A percentile compares a stretch with the other conserved stretches of the same genome.
These are phyloP conservation scores for Nigrospora sphaerica DNA, from an alignment of 2,329 filamentous ascomycete species.

Conservation along the genomic window DNA sequence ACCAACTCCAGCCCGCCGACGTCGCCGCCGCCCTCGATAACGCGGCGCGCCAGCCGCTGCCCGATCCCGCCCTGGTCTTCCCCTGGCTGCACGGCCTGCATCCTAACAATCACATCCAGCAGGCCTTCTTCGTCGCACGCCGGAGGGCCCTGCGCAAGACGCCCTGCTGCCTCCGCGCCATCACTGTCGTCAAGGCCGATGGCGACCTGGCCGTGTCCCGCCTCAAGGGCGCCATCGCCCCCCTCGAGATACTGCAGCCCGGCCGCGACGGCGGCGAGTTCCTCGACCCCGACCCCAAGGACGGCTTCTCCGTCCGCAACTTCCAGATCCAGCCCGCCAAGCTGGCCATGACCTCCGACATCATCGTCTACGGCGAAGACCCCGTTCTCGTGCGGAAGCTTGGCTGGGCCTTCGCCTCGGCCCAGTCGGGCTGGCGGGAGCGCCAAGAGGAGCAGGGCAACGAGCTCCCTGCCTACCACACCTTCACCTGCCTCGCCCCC, in stretches of 20 bases:
- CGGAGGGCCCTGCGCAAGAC: slow-evolving; percentile 63
- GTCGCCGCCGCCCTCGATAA: slow-evolving; percentile 71
- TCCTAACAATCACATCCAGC: slow-evolving; percentile 79
- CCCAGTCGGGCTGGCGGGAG: slow-evolving; percentile 69
- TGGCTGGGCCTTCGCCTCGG: slow-evolving; percentile 61
- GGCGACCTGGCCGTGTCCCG: slow-evolving; percentile 68
- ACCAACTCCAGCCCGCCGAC: slow-evolving; percentile 61
- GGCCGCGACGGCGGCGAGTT: slow-evolving; percentile 52
- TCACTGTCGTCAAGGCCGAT: slow-evolving; percentile 85
- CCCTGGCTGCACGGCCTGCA: slow-evolving; percentile 95
- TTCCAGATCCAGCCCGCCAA: slow-evolving; percentile 96
- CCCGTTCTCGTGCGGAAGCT: slow-evolving; percentile 54
- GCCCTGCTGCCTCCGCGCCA: slow-evolving; percentile 69
- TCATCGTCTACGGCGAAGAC: slow-evolving; percentile 84
- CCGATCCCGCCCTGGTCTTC: slow-evolving; percentile 80
- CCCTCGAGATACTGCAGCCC: slow-evolving; percentile 67
- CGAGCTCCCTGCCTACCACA: slow-evolving; percentile 65
- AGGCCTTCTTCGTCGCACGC: slow-evolving; percentile 80
- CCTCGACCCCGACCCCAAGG: slow-evolving; percentile 73
- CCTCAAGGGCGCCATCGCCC: slow-evolving; percentile 79
- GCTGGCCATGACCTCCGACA: slow-evolving; percentile 79
- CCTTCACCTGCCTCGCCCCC: slow-evolving; percentile 63
- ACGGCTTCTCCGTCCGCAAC: slow-evolving; percentile 92
- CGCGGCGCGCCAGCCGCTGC: slow-evolving; percentile 70
- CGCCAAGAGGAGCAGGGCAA: slow-evolving; percentile 51